A percentile compares a stretch with the other conserved stretches of the same genome.
phyloP scores from a whole-genome alignment of 768 basidiomycete species.

The Calocybe indica region DNA sequence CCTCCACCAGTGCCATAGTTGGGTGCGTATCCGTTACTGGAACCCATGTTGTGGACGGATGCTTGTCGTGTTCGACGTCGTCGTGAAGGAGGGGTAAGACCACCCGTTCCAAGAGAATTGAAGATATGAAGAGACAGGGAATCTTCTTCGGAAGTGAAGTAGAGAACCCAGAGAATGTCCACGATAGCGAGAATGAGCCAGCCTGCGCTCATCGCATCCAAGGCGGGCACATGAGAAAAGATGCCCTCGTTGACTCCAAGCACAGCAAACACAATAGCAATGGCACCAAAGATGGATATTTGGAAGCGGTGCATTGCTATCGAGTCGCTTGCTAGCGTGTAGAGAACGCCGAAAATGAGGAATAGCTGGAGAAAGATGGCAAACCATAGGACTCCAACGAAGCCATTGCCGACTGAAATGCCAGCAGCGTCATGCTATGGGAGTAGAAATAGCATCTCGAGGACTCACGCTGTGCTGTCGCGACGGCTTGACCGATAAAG shows the following conservation, averaged over 20 bases:
- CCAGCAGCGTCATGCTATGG: conserved; percentile 3
- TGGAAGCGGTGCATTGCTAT: conserved; percentile 91
- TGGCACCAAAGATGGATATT: conserved; percentile 82
- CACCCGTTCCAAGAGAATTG: conserved; percentile 83
- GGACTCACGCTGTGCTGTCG: conserved; percentile 44
- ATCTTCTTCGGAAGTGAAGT: conserved; percentile 96
- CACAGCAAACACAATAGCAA: conserved; percentile 87
- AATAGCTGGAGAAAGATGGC: conserved; percentile 73
- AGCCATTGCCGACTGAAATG: conserved; percentile 30
- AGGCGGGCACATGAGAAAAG: conserved; percentile 43
- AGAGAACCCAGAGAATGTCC: conserved; percentile 93
- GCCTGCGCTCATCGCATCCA: conserved; percentile 85
- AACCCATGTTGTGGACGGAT: conserved; percentile 57
- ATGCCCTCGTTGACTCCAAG: conserved; percentile 64
- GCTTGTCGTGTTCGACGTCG: conserved; percentile 66
- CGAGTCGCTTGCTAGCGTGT: conserved; percentile 80
- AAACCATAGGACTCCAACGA: conserved; percentile 74
- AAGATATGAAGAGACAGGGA: conserved; percentile 80
- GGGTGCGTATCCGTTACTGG: conserved; percentile 56
- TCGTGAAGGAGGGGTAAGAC: conserved; percentile 75
- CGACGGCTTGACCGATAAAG: conserved; percentile 70
- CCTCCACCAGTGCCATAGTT: conserved; percentile 65
- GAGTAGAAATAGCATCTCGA: not conserved
- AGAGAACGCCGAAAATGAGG: conserved; percentile 66
- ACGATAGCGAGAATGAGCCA: conserved; percentile 92